phyloP scores from a whole-genome alignment of 225 moss, liverwort and hornwort genomes.

The Physcomitrium patens region DNA sequence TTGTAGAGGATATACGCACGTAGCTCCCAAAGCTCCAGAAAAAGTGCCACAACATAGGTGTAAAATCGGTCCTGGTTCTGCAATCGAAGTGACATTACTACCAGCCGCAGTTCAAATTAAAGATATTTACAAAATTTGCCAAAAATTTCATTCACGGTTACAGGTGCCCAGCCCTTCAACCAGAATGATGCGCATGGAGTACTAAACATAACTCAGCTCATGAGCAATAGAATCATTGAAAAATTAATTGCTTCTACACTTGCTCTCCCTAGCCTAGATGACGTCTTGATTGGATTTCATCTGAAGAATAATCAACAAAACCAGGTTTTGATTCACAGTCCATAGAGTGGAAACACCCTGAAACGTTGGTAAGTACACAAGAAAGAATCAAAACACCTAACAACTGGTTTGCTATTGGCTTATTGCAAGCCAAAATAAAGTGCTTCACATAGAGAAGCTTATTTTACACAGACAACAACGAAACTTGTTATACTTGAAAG shows the following conservation, averaged over 20 bases:
- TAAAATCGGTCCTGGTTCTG: conserved; percentile 88
- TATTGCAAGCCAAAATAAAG: background rate
- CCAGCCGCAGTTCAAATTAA: conserved; percentile 10
- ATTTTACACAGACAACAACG: background rate
- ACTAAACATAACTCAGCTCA: too few species aligned
- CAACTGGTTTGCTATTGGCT: conserved; percentile 3
- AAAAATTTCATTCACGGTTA: background rate
- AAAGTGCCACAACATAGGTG: conserved; percentile 85
- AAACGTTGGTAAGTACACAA: background rate
- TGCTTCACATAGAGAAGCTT: too few species aligned
- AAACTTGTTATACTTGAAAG: background rate
- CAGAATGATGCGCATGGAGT: background rate
- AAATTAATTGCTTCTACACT: background rate
- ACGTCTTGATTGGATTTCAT: background rate
- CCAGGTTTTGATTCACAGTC: background rate
- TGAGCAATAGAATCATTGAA: conserved; percentile 5
- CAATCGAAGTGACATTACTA: conserved; percentile 23
- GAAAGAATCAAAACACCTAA: background rate
- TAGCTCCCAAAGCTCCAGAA: conserved; percentile 94
- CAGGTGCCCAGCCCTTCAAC: background rate
- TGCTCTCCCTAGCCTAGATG: background rate
- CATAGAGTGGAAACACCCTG: background rate
- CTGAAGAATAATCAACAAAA: background rate
- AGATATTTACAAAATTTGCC: background rate
- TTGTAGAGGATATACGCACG: conserved; percentile 94